Evolutionary conservation across 2,329 filamentous ascomycete species (phyloP), one percentile per base, ranked within the genome.

Genomic region (Dactylellina cionopaga): DNA sequence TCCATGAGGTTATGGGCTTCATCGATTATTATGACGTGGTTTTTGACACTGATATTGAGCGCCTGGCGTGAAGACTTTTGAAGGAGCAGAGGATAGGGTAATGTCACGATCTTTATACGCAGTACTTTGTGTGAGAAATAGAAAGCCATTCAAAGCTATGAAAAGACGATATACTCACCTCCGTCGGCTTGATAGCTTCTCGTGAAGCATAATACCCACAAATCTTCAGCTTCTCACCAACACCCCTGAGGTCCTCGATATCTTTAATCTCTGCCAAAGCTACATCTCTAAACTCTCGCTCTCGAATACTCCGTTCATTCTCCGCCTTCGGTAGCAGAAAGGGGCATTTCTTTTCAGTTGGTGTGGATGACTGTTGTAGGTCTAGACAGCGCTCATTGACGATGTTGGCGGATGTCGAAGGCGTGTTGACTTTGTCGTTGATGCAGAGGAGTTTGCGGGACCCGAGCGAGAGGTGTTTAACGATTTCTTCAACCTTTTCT

Each of bases 1-100:
- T 97, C 93, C 90, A 97, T 96, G 56, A 99, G 86, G 78, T 99
- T 99, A 79, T 99, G 95, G 0, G 95, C 95, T 82, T 99, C 95
- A 76, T 99, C 95, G 49, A 99, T 91, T 24, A 99, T 90, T n/a
- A 99, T 88, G 0, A 99, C 84, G 77, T 96, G 95, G 3, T 89
- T 88, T 76, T 96, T 92, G 6, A 99, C 81, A 22, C 90, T 94
- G 43, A 99, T 88, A 0, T 90, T 90, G 0, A 99, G 84, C 0
- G 95, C 92, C 72, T 98, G 93, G 51, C 95, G 85, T 0, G 95
- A 93, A 2, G 88, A 91, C 77, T 89, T 91, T 78, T 98, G 95
- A 2, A 99, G 83, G 0, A 99, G 84, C 5, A 99, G 81, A 1
- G 94, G 94, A 78, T 99, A 99, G 0, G 95, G 95, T 15, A 99